Percentiles rank a stretch among this genome's conserved stretches.
phyloP scores from a whole-genome alignment of 768 basidiomycete species.

The Pleurotus salmoneostramineus region DNA sequence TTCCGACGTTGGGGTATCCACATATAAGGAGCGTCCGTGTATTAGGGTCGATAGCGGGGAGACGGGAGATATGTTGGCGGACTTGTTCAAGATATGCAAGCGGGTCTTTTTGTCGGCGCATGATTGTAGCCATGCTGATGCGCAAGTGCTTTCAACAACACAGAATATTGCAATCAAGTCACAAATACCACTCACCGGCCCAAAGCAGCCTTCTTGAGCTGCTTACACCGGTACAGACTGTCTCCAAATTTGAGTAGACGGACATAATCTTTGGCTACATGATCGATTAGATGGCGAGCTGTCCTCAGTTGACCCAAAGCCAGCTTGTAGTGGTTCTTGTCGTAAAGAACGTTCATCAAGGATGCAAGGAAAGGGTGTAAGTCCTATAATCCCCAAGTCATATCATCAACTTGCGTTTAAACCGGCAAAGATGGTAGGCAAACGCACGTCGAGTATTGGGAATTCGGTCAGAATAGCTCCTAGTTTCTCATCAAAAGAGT shows the following conservation, averaged over 20 bases:
- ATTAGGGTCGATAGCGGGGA: slow-evolving; percentile 97
- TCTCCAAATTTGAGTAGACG: slow-evolving; percentile 97
- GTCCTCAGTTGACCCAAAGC: slow-evolving; percentile 97
- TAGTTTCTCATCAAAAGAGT: slow-evolving; percentile 94
- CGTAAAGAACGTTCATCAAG: slow-evolving; percentile 96
- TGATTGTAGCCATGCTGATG: slow-evolving; percentile 95
- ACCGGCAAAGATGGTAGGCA: background rate
- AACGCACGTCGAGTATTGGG: slow-evolving; percentile 91
- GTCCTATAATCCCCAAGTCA: slow-evolving; percentile 39
- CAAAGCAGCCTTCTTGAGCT: slow-evolving; percentile 94
- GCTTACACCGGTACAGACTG: slow-evolving; percentile 96
- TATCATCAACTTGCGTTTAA: slow-evolving; percentile 3
- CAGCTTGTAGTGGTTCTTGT: slow-evolving; percentile 99
- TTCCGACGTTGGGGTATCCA: slow-evolving; percentile 99
- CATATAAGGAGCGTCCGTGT: slow-evolving; percentile 97
- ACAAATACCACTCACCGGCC: slow-evolving; percentile 74
- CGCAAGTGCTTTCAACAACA: background rate
- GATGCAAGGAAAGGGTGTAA: slow-evolving; percentile 95
- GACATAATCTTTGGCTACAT: slow-evolving; percentile 95
- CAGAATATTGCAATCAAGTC: background rate
- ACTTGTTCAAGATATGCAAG: slow-evolving; percentile 99
- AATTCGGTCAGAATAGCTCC: slow-evolving; percentile 93
- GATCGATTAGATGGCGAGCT: slow-evolving; percentile 92
- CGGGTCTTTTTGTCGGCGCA: slow-evolving; percentile 98
- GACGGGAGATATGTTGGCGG: slow-evolving; percentile 96